Percentiles rank a stretch among this genome's conserved stretches.
Evolutionary conservation across 345 rosid species (phyloP).

Genomic region (Litchi chinensis): DNA sequence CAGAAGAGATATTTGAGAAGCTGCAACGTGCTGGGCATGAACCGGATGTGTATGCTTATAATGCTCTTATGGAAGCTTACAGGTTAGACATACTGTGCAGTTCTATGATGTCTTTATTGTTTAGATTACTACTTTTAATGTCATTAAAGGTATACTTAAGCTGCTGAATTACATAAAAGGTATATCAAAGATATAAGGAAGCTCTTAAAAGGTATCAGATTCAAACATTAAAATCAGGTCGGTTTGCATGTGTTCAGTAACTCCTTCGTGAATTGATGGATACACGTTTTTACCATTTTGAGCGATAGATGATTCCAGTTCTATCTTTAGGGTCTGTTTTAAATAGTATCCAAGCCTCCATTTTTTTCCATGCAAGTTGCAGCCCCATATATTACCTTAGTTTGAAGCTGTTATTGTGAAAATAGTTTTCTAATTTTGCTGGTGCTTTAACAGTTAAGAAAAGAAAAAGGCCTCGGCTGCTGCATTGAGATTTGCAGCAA

Average conservation of each 20-base stretch:
- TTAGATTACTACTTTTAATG: too few species aligned
- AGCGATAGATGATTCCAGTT: background rate
- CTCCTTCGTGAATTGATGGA: background rate
- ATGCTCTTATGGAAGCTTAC: slow-evolving; percentile 95
- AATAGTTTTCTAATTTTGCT: background rate
- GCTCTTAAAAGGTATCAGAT: background rate
- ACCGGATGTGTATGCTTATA: slow-evolving; percentile 89
- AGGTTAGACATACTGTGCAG: slow-evolving; percentile 42
- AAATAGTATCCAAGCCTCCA: background rate
- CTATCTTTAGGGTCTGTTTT: background rate
- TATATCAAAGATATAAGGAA: background rate
- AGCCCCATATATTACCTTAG: background rate
- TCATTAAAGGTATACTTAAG: background rate
- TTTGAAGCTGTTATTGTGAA: background rate
- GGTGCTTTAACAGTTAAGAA: too few species aligned
- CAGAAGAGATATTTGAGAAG: slow-evolving; percentile 92
- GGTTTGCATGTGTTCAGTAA: too few species aligned
- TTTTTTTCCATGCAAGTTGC: background rate
- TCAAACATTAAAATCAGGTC: background rate
- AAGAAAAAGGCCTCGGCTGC: background rate
- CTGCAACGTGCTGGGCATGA: slow-evolving; percentile 82
- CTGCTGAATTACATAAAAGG: background rate
- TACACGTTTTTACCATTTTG: background rate
- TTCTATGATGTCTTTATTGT: background rate
- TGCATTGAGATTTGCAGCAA: background rate